phyloP scores from a whole-genome alignment of 2,329 filamentous ascomycete genomes.

The Exophiala xenobiotica region DNA sequence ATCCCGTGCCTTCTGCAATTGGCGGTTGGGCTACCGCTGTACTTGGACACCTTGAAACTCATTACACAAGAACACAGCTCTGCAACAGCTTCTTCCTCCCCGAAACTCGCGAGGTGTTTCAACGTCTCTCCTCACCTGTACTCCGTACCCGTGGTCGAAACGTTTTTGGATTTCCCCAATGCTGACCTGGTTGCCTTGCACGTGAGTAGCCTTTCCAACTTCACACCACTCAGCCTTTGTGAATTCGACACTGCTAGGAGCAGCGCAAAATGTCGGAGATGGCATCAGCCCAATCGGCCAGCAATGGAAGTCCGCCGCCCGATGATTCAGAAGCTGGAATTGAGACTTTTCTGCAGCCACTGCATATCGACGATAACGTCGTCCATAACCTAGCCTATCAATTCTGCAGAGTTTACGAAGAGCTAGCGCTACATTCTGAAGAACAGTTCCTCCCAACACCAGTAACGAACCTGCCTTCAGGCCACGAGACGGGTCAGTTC shows the following conservation, averaged over 20 bases:
- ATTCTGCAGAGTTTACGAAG: conserved; percentile 46
- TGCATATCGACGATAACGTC: conserved; percentile 42
- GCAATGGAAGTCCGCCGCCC: conserved; percentile 29
- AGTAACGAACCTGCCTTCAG: conserved; percentile 48
- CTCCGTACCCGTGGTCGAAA: background rate
- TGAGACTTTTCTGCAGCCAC: conserved; percentile 43
- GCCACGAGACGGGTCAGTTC: conserved; percentile 55
- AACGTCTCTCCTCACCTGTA: background rate
- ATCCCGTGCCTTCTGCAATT: background rate
- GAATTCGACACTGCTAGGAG: background rate
- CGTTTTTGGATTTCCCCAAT: conserved; percentile 11
- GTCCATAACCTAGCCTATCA: conserved; percentile 48
- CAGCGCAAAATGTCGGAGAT: conserved; percentile 27
- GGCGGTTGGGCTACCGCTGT: no score
- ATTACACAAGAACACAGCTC: background rate
- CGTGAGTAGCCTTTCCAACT: conserved; percentile 13
- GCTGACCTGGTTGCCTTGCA: conserved; percentile 22
- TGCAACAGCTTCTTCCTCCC: background rate
- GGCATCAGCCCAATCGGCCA: conserved; percentile 24
- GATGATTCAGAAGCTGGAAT: conserved; percentile 37
- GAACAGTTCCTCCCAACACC: conserved; percentile 50
- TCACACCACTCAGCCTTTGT: conserved; percentile 1
- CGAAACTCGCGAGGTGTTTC: background rate
- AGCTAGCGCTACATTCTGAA: conserved; percentile 46
- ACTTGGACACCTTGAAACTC: background rate